These are phyloP conservation scores for Penicillium parvum DNA, from an alignment of 495 filamentous ascomycete genomes.

Conservation along the genomic window DNA sequence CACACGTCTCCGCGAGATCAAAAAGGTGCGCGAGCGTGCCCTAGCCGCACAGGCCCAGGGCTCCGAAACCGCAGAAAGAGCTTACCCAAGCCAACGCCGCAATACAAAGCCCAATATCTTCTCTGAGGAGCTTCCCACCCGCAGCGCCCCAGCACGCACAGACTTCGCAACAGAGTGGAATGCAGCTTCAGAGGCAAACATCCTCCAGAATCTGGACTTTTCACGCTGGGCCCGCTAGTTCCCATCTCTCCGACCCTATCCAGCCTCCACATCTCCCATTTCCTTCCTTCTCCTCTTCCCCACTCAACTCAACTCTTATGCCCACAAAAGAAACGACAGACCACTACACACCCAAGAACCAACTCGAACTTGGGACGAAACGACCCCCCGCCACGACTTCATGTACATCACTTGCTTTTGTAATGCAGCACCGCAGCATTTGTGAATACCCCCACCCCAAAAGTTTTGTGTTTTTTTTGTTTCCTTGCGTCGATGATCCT, in stretches of 20 bases:
- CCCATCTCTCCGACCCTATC: neutral
- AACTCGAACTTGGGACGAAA: conserved; percentile 4
- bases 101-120: conserved; percentile 45
- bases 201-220: conserved; percentile 42
- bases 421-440: conserved; percentile 24
- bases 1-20: conserved; percentile 79
- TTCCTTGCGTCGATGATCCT: too few species aligned
- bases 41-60: conserved; percentile 30
- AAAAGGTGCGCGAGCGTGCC: conserved; percentile 64
- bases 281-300: neutral
- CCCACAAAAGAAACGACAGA: conserved; percentile 5
- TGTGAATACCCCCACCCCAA: conserved; percentile 35
- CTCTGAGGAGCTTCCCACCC: conserved; percentile 37
- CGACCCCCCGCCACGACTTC: conserved; percentile 20
- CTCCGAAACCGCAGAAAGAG: conserved; percentile 32
- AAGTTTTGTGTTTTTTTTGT: conserved; percentile 28
- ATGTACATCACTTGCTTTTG: conserved; percentile 33
- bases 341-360: too few species aligned
- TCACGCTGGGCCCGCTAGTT: conserved; percentile 40
- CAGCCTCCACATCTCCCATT: conserved; percentile 1
- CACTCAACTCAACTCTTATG: neutral
- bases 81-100: conserved; percentile 41
- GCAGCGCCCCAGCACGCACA: conserved; percentile 19
- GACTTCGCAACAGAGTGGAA: conserved; percentile 43
- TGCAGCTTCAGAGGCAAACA: conserved; percentile 35